Percentiles rank a stretch among this genome's conserved stretches.
Evolutionary conservation across 2,329 filamentous ascomycete genomes (phyloP).

Genomic region (Sclerotinia spermophila): DNA sequence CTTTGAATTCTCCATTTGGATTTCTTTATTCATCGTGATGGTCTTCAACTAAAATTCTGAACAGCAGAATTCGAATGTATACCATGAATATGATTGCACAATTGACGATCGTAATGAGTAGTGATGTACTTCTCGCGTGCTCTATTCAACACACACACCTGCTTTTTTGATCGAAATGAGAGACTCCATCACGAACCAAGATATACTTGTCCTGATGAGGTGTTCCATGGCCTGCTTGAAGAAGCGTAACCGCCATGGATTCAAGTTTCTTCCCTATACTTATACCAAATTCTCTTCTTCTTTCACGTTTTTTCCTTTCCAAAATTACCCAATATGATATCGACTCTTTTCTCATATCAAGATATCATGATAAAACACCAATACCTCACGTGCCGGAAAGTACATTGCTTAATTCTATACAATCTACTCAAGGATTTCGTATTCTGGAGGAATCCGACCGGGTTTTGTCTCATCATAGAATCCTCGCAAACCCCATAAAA

Average conservation of each 20-base stretch:
- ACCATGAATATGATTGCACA: not conserved
- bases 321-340: not conserved
- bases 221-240: not conserved
- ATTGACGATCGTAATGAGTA: not conserved
- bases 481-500: not conserved
- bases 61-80: not conserved
- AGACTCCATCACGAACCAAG: not conserved
- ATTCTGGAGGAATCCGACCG: not conserved
- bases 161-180: not conserved
- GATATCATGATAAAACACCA: not conserved
- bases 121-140: not conserved
- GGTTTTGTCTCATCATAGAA: too few relatives aligned
- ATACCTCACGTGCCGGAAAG: not conserved
- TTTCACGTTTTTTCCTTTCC: not conserved
- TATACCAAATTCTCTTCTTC: not conserved
- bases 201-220: not conserved
- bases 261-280: not conserved
- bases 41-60: not conserved
- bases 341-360: not conserved
- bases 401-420: not conserved
- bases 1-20: slow-evolving; percentile 2
- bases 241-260: not conserved
- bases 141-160: not conserved
- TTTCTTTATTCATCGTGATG: not conserved
- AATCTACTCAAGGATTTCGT: not conserved